Evolutionary conservation across 2,329 filamentous ascomycete genomes (phyloP), one percentile per base, ranked within the genome.

Genomic region (Didymella glomerata): DNA sequence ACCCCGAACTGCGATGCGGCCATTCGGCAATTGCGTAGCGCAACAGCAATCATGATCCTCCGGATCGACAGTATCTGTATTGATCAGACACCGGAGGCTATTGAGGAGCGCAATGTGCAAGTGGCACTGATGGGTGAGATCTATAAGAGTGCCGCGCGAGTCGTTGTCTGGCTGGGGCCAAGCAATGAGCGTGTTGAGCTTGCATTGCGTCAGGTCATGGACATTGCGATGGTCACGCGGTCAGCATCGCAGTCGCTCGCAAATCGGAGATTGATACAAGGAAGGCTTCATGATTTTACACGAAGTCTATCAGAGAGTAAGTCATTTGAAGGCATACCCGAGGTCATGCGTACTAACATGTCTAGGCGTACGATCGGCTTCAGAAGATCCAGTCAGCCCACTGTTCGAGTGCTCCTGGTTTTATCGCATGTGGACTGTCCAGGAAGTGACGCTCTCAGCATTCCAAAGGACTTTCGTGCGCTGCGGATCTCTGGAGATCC

Each of bases 1-100:
- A 62, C 56, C 6, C 44, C 44, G 10, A 54, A 62, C 16, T 54
- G 48, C 20, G 10, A 60, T 36, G 30, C 32, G 6, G 59, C 59
- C 11, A 28, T 62, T 28, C 49, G 44, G 30, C 28, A 55, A 18
- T 25, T 62, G 14, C 59, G 49, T n/a, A 34, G 32, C 32, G 14
- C 32, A 9, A n/a, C 32, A 16, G 14, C 16, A 34, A 9, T n/a
- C 32, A 16, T 6, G 14, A 8, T 34, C 4, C 13, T 34, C 4
- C 16, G 32, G 32, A 34, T 34, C 7, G 32, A 34, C 32, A 34
- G 32, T 8, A 34, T 34, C 5, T 34, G 32, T 16, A 34, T 34
- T 34, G 32, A 34, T 34, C 32, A 34, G 14, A n/a, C 32, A 34
- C 14, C 32, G 32, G 32, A n/a, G 32, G 32, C 32, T 34, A 14